phyloP scores from a whole-genome alignment of 2,329 filamentous ascomycete genomes.

The Sporothrix brasiliensis region DNA sequence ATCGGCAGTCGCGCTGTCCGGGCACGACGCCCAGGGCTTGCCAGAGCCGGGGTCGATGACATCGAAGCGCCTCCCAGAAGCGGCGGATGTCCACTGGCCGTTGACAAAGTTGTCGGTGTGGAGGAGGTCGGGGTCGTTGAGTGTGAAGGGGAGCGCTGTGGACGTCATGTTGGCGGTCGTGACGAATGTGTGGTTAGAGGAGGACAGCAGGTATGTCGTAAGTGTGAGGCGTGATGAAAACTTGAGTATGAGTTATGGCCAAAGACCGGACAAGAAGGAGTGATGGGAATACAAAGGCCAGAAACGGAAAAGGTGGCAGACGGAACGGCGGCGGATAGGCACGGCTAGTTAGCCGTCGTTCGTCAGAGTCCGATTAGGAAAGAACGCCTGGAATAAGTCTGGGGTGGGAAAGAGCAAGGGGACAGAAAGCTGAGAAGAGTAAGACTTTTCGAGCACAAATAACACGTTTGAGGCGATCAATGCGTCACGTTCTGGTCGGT shows the following conservation, averaged over 20 bases:
- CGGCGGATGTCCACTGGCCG: constrained; percentile 51
- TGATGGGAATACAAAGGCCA: not conserved
- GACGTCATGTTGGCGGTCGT: constrained; percentile 6
- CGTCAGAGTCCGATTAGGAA: constrained; percentile 13
- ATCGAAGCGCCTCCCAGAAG: constrained; percentile 53
- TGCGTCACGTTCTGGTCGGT: not conserved
- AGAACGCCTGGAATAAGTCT: not conserved
- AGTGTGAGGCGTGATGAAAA: not conserved
- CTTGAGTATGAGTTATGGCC: not conserved
- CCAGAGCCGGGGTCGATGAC: constrained; percentile 58
- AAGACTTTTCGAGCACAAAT: not conserved
- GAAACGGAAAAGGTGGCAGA: not conserved
- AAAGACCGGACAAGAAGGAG: not conserved
- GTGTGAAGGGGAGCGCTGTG: constrained; percentile 45
- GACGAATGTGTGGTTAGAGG: not conserved
- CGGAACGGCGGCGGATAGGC: no score
- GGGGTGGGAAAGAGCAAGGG: constrained; percentile 10
- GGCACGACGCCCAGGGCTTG: constrained; percentile 54
- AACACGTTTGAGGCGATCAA: not conserved
- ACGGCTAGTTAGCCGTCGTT: not conserved
- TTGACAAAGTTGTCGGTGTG: constrained; percentile 56
- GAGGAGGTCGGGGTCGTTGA: constrained; percentile 53
- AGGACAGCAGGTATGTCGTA: not conserved
- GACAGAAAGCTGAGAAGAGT: not conserved
- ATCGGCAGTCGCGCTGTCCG: constrained; percentile 50